Percentiles rank a stretch among this genome's conserved stretches.
Conservation (phyloP, 2,329 filamentous ascomycete genomes). For the Fusarium nodosum region DNA sequence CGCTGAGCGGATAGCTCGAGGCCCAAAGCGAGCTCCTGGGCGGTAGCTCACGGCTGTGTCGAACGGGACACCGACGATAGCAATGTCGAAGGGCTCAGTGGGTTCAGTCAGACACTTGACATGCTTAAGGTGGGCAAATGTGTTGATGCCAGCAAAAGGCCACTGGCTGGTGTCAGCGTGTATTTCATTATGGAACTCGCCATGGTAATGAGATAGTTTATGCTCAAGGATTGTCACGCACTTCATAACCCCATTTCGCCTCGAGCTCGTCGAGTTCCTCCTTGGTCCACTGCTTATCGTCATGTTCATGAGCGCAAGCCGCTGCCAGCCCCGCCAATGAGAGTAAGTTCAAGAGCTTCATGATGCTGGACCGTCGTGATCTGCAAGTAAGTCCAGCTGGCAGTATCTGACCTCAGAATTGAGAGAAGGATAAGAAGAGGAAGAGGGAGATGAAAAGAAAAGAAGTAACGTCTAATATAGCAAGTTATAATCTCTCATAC, state of each 20-base stretch:
- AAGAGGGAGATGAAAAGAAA: slow-evolving; percentile 1
- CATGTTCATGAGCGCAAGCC: slow-evolving; percentile 52
- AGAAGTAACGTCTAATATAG: slow-evolving; percentile 37
- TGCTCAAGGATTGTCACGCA: slow-evolving; percentile 50
- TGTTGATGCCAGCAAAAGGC: slow-evolving; percentile 78
- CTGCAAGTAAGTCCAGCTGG: not conserved
- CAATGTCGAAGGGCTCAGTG: slow-evolving; percentile 75
- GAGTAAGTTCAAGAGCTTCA: slow-evolving; percentile 52
- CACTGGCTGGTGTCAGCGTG: slow-evolving; percentile 49
- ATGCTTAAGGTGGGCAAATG: slow-evolving; percentile 79
- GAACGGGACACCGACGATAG: slow-evolving; percentile 79
- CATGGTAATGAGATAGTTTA: slow-evolving; percentile 1
- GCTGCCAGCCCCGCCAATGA: slow-evolving; percentile 47
- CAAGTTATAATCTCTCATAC: slow-evolving; percentile 10
- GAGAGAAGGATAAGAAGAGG: not conserved
- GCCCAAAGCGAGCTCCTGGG: slow-evolving; percentile 79
- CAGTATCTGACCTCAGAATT: not conserved
- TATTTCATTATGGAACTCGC: not conserved
- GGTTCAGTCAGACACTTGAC: slow-evolving; percentile 78
- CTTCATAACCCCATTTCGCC: slow-evolving; percentile 70
- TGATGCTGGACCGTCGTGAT: slow-evolving; percentile 23
- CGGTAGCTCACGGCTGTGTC: slow-evolving; percentile 80
- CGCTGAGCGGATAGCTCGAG: slow-evolving; percentile 86
- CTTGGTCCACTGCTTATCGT: slow-evolving; percentile 62
- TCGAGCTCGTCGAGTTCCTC: slow-evolving; percentile 67